Evolutionary conservation across 768 basidiomycete species (phyloP), one percentile per base, ranked within the genome.

Genomic region (Phaeotremella fagi): DNA sequence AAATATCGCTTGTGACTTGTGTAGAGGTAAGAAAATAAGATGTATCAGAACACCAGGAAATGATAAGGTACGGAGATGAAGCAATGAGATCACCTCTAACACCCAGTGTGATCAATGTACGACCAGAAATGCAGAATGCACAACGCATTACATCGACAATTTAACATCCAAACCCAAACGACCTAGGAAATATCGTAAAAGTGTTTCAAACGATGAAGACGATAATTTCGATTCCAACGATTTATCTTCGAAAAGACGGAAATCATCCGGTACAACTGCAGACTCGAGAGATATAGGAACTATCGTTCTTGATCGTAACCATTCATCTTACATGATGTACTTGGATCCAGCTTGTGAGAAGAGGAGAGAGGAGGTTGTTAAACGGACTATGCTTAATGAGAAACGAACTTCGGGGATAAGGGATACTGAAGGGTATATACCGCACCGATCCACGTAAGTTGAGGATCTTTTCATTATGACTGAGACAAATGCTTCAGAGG

Each of bases 1-100:
- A 76, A 92, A 92, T 71, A 87, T 88, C 20, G 90, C 90, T 24
- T 92, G 90, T 75, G 90, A 92, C 78, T 86, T 86, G 48, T 92
- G 90, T 82, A 29, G 68, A 37, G 38, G 45, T n/a, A 70, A 63
- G 58, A 70, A 70, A 38, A 52, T 66, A 7, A 37, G 59, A 31
- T 70, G 68, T 59, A 49, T 54, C 23, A 23, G 68, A 41, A 46
- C 29, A 3, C 48, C 38, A 22, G 58, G 44, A 4, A 36, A 28
- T 3, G 60, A 69, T 23, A 56, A 43, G 4, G 67, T 66, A 28
- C 44, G 66, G 9, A 33, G 16, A 33, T 7, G 7, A 7, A 33
- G 12, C 38, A 22, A 22, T 41, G 22, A 41, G 12, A 14, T 11
- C 7, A 22, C 38, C 7, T 41, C 12, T 7, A 12, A 14, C n/a